Conservation (phyloP, 1,139 yeast genomes). For the Pichia sp. region DNA sequence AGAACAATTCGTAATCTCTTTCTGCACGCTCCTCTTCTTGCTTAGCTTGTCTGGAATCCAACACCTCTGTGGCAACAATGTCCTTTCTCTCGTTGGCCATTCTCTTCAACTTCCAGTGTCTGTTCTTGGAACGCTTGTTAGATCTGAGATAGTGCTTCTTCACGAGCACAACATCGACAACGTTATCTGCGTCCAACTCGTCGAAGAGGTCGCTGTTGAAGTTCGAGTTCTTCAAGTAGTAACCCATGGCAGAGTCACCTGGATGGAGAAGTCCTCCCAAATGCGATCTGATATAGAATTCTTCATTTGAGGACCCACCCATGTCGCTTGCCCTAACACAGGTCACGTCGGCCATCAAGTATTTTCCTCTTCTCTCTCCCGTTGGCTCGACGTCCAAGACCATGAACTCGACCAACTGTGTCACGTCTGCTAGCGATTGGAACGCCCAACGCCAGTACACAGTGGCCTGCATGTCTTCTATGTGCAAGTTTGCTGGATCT, state of each 20-base stretch:
- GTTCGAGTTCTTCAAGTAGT: conserved; percentile 76
- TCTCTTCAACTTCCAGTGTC: conserved; percentile 95
- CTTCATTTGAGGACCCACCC: conserved; percentile 70
- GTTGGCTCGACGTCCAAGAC: conserved; percentile 93
- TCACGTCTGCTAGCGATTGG: conserved; percentile 67
- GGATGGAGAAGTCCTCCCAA: conserved; percentile 92
- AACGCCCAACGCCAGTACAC: conserved; percentile 89
- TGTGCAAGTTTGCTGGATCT: conserved; percentile 78
- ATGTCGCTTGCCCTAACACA: conserved; percentile 83
- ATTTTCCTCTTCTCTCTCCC: conserved; percentile 75
- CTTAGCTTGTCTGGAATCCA: conserved; percentile 56
- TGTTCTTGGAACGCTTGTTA: conserved; percentile 68
- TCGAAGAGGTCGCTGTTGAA: conserved; percentile 88
- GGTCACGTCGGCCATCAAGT: conserved; percentile 83
- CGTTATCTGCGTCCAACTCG: conserved; percentile 51
- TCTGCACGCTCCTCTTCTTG: conserved; percentile 91
- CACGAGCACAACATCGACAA: conserved; percentile 88
- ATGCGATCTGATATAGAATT: conserved; percentile 80
- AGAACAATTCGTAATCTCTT: conserved; percentile 89
- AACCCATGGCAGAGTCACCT: conserved; percentile 93
- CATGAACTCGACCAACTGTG: conserved; percentile 80
- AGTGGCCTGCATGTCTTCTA: conserved; percentile 70
- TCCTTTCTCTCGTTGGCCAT: conserved; percentile 95
- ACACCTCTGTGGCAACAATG: conserved; percentile 65
- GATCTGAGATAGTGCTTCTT: conserved; percentile 88